A percentile compares a stretch with the other conserved stretches of the same genome.
Conservation (phyloP, 495 filamentous ascomycete genomes). For the Hypoxylon fragiforme region DNA sequence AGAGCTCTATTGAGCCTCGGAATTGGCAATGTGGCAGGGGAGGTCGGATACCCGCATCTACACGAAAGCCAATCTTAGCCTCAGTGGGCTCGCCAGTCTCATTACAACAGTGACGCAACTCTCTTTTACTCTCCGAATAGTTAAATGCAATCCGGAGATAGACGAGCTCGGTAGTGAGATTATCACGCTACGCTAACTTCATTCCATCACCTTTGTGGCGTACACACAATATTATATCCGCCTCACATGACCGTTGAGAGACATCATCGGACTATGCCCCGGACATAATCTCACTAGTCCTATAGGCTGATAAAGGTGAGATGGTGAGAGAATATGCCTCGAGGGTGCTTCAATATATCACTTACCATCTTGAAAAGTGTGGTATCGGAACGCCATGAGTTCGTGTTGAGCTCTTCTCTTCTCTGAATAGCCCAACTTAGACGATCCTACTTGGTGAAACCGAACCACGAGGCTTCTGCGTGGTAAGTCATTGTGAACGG, state of each 20-base stretch:
- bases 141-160: conserved; percentile 10
- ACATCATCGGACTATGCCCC: background rate
- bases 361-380: conserved; percentile 1
- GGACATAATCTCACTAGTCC: background rate
- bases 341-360: background rate
- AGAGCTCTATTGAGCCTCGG: conserved; percentile 13
- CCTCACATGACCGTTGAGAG: too few relatives aligned
- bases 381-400: background rate
- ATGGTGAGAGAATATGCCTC: background rate
- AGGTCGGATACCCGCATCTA: conserved; percentile 20
- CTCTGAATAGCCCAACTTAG: conserved; percentile 4
- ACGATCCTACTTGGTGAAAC: conserved; percentile 9
- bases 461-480: conserved; percentile 25
- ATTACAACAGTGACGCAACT: conserved; percentile 17
- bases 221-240: too few relatives aligned
- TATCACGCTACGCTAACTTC: too few relatives aligned
- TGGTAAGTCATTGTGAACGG: conserved; percentile 8
- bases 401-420: background rate
- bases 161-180: too few relatives aligned
- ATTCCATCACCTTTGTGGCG: too few relatives aligned
- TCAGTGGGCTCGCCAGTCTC: background rate
- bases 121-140: conserved; percentile 23
- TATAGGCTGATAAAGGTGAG: background rate
- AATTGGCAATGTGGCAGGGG: conserved; percentile 8
- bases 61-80: conserved; percentile 14